Evolutionary conservation across 306 rosid species (phyloP).

Genomic region (Castanospermum australe): DNA sequence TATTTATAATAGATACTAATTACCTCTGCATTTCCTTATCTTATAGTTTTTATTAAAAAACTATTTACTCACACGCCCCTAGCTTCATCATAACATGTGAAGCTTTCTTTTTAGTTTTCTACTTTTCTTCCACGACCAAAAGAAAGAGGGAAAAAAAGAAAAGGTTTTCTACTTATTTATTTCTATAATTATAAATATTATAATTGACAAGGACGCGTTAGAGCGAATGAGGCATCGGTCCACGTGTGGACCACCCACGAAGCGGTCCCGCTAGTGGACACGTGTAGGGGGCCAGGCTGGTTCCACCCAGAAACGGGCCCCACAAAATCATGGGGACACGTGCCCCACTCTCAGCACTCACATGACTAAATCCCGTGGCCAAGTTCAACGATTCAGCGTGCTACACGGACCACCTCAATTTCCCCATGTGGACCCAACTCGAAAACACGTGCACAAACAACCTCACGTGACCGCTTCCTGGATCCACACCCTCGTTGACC

Average conservation of each 20-base stretch:
- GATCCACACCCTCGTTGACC: not conserved
- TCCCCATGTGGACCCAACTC: slow-evolving; percentile 6
- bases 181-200: too few species aligned
- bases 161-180: too few species aligned
- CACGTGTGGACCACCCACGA: slow-evolving; percentile 35
- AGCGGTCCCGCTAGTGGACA: not conserved
- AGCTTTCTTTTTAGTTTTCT: too few species aligned
- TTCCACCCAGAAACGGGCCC: slow-evolving; percentile 17
- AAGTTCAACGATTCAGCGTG: slow-evolving; percentile 36
- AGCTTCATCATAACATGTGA: too few species aligned
- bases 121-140: too few species aligned
- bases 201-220: not conserved
- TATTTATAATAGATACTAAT: too few species aligned
- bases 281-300: slow-evolving; percentile 18
- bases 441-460: slow-evolving; percentile 22
- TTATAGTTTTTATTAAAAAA: too few species aligned
- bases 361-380: slow-evolving; percentile 45
- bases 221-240: not conserved
- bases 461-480: slow-evolving; percentile 35
- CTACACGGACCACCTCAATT: slow-evolving; percentile 43
- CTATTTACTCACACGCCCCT: too few species aligned
- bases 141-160: too few species aligned
- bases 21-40: too few species aligned
- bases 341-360: slow-evolving; percentile 20
- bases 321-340: slow-evolving; percentile 44